phyloP scores from a whole-genome alignment of 2,329 filamentous ascomycete genomes.

The Xylogone sp. region DNA sequence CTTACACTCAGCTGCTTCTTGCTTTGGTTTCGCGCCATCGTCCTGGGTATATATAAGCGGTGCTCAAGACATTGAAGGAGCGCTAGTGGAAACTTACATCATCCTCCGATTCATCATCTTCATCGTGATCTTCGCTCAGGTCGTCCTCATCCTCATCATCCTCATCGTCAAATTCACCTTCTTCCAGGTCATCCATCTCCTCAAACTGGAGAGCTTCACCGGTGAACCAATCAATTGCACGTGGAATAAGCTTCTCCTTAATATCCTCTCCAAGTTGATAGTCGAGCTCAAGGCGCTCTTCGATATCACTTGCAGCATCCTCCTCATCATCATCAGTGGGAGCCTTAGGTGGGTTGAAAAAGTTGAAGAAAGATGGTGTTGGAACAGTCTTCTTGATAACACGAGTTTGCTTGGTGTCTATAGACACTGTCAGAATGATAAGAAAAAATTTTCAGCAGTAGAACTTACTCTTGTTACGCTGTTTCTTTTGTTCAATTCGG shows the following conservation, averaged over 20 bases:
- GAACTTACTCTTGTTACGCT: conserved; percentile 93
- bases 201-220: conserved; percentile 96
- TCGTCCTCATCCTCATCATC: conserved; percentile 86
- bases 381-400: conserved; percentile 99
- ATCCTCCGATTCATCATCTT: conserved; percentile 78
- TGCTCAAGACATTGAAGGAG: neutral
- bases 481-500: conserved; percentile 97
- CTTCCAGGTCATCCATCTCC: conserved; percentile 81
- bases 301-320: conserved; percentile 82
- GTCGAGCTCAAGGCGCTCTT: conserved; percentile 96
- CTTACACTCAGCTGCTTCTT: conserved; percentile 94
- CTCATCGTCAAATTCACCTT: conserved; percentile 82
- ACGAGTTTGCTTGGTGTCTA: conserved; percentile 95
- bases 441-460: neutral
- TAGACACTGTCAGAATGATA: conserved; percentile 33
- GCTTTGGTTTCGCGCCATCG: conserved; percentile 84
- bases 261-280: conserved; percentile 99
- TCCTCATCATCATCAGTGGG: conserved; percentile 68
- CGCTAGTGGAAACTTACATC: conserved; percentile 54
- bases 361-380: conserved; percentile 92
- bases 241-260: conserved; percentile 98
- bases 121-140: conserved; percentile 68
- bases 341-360: conserved; percentile 90
- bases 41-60: conserved; percentile 53
- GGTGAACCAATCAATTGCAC: conserved; percentile 99